Percentiles rank a stretch among this genome's conserved stretches.
Evolutionary conservation across 2,329 filamentous ascomycete species (phyloP).

Genomic region (Diaporthe eres): DNA sequence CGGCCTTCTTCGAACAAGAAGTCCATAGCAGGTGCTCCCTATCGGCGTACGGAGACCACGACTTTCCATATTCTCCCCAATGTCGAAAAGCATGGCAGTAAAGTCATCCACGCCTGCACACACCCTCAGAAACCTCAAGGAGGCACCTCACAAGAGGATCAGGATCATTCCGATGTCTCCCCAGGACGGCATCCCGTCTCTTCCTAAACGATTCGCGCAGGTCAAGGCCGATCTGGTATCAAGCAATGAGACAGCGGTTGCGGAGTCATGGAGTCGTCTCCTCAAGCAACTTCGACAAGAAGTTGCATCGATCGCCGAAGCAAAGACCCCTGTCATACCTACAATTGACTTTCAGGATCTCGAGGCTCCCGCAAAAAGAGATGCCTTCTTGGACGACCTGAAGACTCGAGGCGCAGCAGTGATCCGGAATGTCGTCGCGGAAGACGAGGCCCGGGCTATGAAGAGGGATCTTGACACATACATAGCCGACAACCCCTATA

Average conservation of each 20-base stretch:
- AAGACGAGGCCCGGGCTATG: constrained; percentile 53
- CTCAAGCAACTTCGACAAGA: constrained; percentile 54
- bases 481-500: constrained; percentile 62
- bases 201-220: constrained; percentile 57
- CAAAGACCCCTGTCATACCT: constrained; percentile 56
- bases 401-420: constrained; percentile 51
- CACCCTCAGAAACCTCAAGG: background rate
- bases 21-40: background rate
- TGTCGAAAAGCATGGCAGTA: constrained; percentile 22
- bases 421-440: constrained; percentile 51
- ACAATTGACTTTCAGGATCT: constrained; percentile 58
- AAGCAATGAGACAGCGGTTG: constrained; percentile 55
- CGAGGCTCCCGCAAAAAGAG: constrained; percentile 32
- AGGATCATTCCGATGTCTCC: constrained; percentile 37
- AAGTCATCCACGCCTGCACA: constrained; percentile 1
- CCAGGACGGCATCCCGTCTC: constrained; percentile 48
- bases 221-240: constrained; percentile 57
- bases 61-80: background rate
- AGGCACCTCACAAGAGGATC: constrained; percentile 16
- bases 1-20: background rate
- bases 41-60: background rate
- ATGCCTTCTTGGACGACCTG: constrained; percentile 49
- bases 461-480: constrained; percentile 68
- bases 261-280: constrained; percentile 57
- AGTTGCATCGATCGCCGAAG: constrained; percentile 53